Percentiles rank a stretch among this genome's conserved stretches.
Conservation (phyloP, 1,139 yeast species). For the Cylindricascospora bacillispora region DNA sequence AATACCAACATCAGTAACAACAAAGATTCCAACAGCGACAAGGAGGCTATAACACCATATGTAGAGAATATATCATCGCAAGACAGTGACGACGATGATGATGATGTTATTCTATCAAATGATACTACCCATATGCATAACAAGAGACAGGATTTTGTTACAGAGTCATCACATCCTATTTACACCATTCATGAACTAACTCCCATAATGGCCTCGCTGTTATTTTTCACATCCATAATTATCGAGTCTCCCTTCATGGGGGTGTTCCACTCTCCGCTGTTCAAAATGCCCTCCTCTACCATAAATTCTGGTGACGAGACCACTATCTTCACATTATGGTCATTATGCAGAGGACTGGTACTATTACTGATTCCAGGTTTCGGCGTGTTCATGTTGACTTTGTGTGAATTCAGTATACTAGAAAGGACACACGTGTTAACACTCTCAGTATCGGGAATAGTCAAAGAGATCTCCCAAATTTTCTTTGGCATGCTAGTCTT, state of each 20-base stretch:
- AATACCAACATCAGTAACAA: not conserved
- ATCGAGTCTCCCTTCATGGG: slow-evolving; percentile 22
- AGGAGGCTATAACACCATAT: too few relatives aligned
- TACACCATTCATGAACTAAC: slow-evolving; percentile 72
- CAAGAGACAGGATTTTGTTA: slow-evolving; percentile 20
- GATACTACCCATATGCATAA: not conserved
- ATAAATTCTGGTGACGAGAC: slow-evolving; percentile 2
- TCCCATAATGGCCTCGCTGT: slow-evolving; percentile 63
- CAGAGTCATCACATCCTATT: slow-evolving; percentile 76
- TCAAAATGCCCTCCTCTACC: slow-evolving; percentile 7
- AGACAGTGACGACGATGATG: slow-evolving; percentile 1
- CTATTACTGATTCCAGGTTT: slow-evolving; percentile 71
- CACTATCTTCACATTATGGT: slow-evolving; percentile 18
- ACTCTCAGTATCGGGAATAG: slow-evolving; percentile 79
- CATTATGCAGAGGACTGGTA: slow-evolving; percentile 32
- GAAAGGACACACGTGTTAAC: slow-evolving; percentile 80
- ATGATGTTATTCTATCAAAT: not conserved
- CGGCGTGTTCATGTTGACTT: slow-evolving; percentile 80
- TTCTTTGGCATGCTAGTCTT: slow-evolving; percentile 56
- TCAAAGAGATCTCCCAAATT: slow-evolving; percentile 81
- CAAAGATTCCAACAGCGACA: too few relatives aligned
- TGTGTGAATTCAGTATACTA: slow-evolving; percentile 74
- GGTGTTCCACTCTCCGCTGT: slow-evolving; percentile 14
- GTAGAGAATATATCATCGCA: not conserved
- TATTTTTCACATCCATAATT: slow-evolving; percentile 34